Evolutionary conservation across 768 basidiomycete species (phyloP), one percentile per base, ranked within the genome.

Genomic region (Dioszegia crocea): DNA sequence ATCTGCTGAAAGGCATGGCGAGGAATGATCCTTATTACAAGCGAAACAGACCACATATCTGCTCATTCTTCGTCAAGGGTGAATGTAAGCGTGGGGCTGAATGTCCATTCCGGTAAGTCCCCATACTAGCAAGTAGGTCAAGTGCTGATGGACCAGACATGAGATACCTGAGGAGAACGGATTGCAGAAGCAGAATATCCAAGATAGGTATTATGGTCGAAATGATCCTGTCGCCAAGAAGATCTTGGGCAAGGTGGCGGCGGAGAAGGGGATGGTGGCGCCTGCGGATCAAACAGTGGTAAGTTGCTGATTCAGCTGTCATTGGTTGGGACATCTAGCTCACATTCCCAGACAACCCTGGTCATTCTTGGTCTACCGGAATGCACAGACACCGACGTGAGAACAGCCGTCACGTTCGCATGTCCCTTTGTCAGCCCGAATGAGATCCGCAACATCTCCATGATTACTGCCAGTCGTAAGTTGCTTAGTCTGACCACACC

Each of bases 21-120:
- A 84, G 94, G 65, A 89, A 89, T 29, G 94, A 98, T 69, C 96
- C 96, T 0, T 91, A 91, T 76, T 98, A 98, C 80, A 96, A 97
- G 78, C 86, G 94, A 57, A 99, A 98, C 78, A 80, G 88, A 56
- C 91, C 96, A 45, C 88, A 97, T 64, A 73, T 96, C 14, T 99
- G 96, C 76, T 90, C 89, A 1, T 98, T 98, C 83, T 98, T 86
- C 73, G 86, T 83, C 49, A 99, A 98, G 78, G 96, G 96, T 0
- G 88, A 93, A 56, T 99, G 96, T 76, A 90, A 82, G 39, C 84
- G 96, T 41, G 96, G 96, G 6, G 78, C 80, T 14, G 91, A 94
- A 60, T 99, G 96, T 75, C 96, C 96, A 1, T 98, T 91, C 77
- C 77, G 86, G 85, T 84, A 57, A 56, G 81, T 76, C 16, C 26